Evolutionary conservation across 768 basidiomycete genomes (phyloP).

Genomic region (Leccinum variicolor): DNA sequence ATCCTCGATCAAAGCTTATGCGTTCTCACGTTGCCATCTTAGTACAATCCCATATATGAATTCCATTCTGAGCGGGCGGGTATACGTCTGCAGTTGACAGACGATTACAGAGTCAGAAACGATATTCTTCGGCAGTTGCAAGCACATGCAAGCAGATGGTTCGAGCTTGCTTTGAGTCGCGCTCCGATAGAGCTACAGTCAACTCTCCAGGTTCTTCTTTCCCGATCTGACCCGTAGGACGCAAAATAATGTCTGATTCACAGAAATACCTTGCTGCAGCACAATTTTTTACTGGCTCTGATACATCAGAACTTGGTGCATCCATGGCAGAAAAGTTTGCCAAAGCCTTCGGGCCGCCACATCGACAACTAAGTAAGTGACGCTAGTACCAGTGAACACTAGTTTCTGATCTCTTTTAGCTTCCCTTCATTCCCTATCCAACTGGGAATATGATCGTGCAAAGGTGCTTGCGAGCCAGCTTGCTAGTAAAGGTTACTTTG

Average conservation of each 20-base stretch:
- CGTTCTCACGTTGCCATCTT: slow-evolving; percentile 1
- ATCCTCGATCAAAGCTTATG: neutral
- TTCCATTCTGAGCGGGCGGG: slow-evolving; percentile 76
- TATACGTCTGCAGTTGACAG: slow-evolving; percentile 76
- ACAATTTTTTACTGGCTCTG: slow-evolving; percentile 63
- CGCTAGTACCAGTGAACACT: neutral
- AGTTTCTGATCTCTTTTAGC: slow-evolving; percentile 33
- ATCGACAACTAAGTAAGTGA: slow-evolving; percentile 70
- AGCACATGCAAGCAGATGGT: slow-evolving; percentile 76
- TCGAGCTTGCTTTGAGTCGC: slow-evolving; percentile 79
- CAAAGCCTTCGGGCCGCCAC: slow-evolving; percentile 72
- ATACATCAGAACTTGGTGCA: slow-evolving; percentile 85
- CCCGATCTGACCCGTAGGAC: neutral
- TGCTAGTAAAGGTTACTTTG: slow-evolving; percentile 86
- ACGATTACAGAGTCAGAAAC: slow-evolving; percentile 81
- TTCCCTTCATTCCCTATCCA: slow-evolving; percentile 51
- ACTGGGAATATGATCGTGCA: slow-evolving; percentile 76
- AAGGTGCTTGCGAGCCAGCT: slow-evolving; percentile 82
- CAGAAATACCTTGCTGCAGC: slow-evolving; percentile 88
- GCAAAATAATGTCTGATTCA: neutral
- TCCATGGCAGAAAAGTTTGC: slow-evolving; percentile 86
- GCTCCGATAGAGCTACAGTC: slow-evolving; percentile 93
- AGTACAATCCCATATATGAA: slow-evolving; percentile 88
- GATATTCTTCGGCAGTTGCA: slow-evolving; percentile 78
- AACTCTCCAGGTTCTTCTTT: slow-evolving; percentile 70